Percentiles rank a stretch among this genome's conserved stretches.
Evolutionary conservation across 352 stramenopile species (phyloP).

Genomic region (Phytopythium boreale): DNA sequence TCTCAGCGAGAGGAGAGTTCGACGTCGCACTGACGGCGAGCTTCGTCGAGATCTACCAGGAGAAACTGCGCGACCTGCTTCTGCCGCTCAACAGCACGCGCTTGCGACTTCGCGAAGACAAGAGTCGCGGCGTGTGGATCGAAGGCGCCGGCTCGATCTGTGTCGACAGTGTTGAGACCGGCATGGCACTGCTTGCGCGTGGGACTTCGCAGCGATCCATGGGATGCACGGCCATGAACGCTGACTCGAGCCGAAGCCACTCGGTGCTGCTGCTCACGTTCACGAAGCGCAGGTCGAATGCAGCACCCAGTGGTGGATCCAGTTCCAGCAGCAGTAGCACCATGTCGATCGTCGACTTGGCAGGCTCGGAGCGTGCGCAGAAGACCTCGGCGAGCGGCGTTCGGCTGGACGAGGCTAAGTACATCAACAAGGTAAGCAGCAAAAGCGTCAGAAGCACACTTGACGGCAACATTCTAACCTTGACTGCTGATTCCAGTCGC

Average conservation of each 20-base stretch:
- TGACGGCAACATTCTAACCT: not conserved
- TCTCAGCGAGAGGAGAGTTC: conserved; percentile 15
- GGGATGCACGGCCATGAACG: conserved; percentile 53
- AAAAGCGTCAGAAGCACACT: not conserved
- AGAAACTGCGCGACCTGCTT: conserved; percentile 60
- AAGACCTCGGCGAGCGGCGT: conserved; percentile 50
- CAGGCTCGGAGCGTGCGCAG: conserved; percentile 59
- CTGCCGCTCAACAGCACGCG: conserved; percentile 22
- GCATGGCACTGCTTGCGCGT: conserved; percentile 32
- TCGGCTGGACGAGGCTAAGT: conserved; percentile 65
- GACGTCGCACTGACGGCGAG: conserved; percentile 40
- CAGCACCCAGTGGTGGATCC: not conserved
- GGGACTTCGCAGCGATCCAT: conserved; percentile 38
- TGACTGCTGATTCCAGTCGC: conserved; percentile 26
- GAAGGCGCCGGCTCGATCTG: conserved; percentile 48
- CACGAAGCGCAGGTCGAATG: conserved; percentile 19
- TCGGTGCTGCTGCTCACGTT: conserved; percentile 60
- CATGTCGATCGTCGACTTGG: conserved; percentile 65
- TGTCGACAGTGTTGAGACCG: conserved; percentile 24
- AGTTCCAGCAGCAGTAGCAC: conserved; percentile 11
- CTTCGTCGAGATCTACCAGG: conserved; percentile 74
- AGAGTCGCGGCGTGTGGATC: conserved; percentile 31
- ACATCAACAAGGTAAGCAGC: conserved; percentile 58
- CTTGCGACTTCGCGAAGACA: conserved; percentile 48
- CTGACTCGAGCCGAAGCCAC: conserved; percentile 65